phyloP scores from a whole-genome alignment of 2,329 filamentous ascomycete species.

The Arthrinium puccinioides region DNA sequence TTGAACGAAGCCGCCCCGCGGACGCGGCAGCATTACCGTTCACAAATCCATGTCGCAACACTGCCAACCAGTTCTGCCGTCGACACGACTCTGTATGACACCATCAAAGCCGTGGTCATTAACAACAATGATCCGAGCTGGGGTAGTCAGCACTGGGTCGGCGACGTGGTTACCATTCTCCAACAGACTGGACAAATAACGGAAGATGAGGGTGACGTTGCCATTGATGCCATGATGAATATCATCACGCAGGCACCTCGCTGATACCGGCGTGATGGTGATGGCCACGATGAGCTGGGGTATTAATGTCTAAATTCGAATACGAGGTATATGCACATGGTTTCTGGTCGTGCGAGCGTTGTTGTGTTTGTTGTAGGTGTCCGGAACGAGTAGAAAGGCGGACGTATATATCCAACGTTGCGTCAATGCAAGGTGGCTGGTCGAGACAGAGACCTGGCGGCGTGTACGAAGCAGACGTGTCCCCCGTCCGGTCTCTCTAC shows the following conservation, averaged over 20 bases:
- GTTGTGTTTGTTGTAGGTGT: no score
- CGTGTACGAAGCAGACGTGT: no score
- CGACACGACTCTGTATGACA: constrained; percentile 5
- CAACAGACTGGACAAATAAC: constrained; percentile 4
- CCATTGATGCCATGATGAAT: constrained; percentile 7
- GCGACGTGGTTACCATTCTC: constrained; percentile 5
- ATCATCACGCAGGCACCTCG: constrained; percentile 1
- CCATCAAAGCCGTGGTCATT: constrained; percentile 1
- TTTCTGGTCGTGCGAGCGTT: no score
- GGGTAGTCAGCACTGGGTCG: constrained; percentile 8
- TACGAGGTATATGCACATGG: no score
- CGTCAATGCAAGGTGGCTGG: no score
- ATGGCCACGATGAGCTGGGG: neutral
- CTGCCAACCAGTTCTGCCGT: constrained; percentile 1
- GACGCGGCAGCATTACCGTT: constrained; percentile 18
- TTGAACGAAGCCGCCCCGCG: constrained; percentile 17
- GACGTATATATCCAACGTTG: no score
- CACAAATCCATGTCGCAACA: constrained; percentile 11
- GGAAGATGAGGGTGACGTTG: constrained; percentile 3
- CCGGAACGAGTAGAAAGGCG: no score
- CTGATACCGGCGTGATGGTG: neutral
- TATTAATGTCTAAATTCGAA: constrained; percentile 5
- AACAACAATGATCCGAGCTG: constrained; percentile 8
- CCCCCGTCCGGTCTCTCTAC: no score
- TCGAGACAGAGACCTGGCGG: no score